A percentile compares a stretch with the other conserved stretches of the same genome.
These are phyloP conservation scores for Diaporthe capsici DNA, from an alignment of 2,329 filamentous ascomycete genomes.

Conservation along the genomic window DNA sequence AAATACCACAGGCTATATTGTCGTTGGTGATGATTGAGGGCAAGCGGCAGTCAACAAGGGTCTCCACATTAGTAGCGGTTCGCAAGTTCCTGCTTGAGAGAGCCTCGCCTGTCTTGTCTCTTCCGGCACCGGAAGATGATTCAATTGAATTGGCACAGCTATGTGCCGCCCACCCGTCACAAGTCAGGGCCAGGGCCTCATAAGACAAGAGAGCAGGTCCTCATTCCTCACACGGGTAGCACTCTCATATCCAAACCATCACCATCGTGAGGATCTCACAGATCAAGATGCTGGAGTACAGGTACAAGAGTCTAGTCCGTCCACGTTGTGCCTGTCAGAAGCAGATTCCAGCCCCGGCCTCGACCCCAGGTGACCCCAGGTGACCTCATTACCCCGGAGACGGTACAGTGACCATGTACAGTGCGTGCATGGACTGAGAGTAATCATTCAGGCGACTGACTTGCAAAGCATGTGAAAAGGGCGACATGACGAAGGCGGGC, in stretches of 20 bases:
- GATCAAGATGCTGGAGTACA: neutral
- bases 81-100: neutral
- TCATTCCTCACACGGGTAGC: neutral
- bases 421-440: constrained; percentile 2
- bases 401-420: constrained; percentile 1
- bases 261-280: neutral
- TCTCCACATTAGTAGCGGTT: constrained; percentile 13
- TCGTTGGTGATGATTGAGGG: neutral
- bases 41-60: neutral
- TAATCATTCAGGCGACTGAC: neutral
- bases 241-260: neutral
- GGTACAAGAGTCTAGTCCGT: neutral
- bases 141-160: neutral
- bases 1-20: neutral
- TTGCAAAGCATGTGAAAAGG: constrained; percentile 41
- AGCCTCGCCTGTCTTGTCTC: constrained; percentile 8
- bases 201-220: neutral
- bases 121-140: constrained; percentile 21
- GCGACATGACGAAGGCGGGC: constrained; percentile 4
- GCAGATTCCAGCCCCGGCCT: neutral
- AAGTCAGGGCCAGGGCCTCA: neutral
- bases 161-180: neutral
- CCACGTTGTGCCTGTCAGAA: neutral
- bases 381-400: constrained; percentile 40
- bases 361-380: neutral